Evolutionary conservation across 1,284 basidiomycete species (phyloP), one percentile per base, ranked within the genome.

Genomic region (Austroboletus niveus): DNA sequence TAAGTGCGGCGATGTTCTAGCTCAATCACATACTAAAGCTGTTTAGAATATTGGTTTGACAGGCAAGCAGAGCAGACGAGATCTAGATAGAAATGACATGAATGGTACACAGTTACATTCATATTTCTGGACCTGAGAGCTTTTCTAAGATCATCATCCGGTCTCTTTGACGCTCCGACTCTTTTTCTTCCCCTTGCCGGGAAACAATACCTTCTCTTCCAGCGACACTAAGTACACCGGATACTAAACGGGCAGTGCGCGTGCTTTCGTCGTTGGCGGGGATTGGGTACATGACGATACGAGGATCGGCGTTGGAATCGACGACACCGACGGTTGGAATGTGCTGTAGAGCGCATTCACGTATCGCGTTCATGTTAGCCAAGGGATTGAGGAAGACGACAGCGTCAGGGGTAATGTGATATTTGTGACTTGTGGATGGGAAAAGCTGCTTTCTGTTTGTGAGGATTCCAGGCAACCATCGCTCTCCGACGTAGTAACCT

Each of bases 271-370:
- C 96, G 71, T 99, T 99, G 36, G 93, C 95, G 1, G 95, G 96
- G 63, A 99, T 98, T 34, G 97, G 89, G 72, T 98, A 99, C 79
- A 98, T 98, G 54, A 99, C 95, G 35, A 94, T 79, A 17, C 97
- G 85, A 6, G 97, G 97, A 72, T 99, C 97, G 38, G 88, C 91
- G 69, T 99, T 94, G 29, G 94, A 92, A 72, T 99, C 97, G 54
- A 95, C 83, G 57, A 99, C 87, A 29, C 86, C 93, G 57, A 95
- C 82, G 0, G 93, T 95, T 1, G 93, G 93, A 46, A 95, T 81
- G 63, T 93, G 87, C 56, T 86, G 80, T 46, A 86, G 76, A 7
- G 89, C 89, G 63, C 90, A 93, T 74, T 96, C 93, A 49, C 87
- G 82, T 64, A 96, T 91, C 12, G 89, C 90, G 56, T 84, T 83